Evolutionary conservation across 163 green algal species (phyloP), one percentile per base, ranked within the genome.

Genomic region (Scenedesmus sp.): DNA sequence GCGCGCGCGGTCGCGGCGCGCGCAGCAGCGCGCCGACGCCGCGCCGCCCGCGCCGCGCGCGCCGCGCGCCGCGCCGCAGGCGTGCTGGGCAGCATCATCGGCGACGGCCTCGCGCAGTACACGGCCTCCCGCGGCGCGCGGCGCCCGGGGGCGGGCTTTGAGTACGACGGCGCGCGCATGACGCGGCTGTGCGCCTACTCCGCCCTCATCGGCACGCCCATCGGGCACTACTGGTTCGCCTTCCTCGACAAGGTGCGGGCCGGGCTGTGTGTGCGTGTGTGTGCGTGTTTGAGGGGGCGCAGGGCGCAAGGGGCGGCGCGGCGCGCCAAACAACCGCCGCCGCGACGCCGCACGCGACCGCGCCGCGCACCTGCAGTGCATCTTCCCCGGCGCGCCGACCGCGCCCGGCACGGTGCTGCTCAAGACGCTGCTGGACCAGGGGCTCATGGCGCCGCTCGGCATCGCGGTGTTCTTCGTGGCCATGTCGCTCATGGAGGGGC

Each of bases 391-490:
- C 51, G 17, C 58, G 56, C 60, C 54, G 69, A 50, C 50, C 26
- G 5, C 50, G 24, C 67, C 77, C 17, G 36, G 74, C 11, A 86
- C 87, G 18, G 86, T 90, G 9, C 20, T 91, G 3, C 67, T 72
- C 44, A 93, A 93, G 80, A 89, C 90, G 58, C 56, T 45, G 0
- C 58, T 90, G 20, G 89, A 93, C 80, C 89, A 93, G 82, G 22
- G 82, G 7, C 1, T 93, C 1, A 87, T 88, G 75, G 74, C 87
- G 18, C 89, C 89, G 24, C 47, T 24, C 13, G 71, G 77, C 22
- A 88, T 86, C 18, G 69, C 66, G 2, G 14, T 89, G n/a, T 93
- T 93, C 58, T 93, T 91, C 63, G 31, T 44, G 28, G 63, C 69
- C 39, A 84, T 89, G 63, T 65, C 82, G 26, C 73, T 78, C 7